Evolutionary conservation across 192 early-diverging fungal genomes (phyloP).

Genomic region (Gonapodya prolifera): DNA sequence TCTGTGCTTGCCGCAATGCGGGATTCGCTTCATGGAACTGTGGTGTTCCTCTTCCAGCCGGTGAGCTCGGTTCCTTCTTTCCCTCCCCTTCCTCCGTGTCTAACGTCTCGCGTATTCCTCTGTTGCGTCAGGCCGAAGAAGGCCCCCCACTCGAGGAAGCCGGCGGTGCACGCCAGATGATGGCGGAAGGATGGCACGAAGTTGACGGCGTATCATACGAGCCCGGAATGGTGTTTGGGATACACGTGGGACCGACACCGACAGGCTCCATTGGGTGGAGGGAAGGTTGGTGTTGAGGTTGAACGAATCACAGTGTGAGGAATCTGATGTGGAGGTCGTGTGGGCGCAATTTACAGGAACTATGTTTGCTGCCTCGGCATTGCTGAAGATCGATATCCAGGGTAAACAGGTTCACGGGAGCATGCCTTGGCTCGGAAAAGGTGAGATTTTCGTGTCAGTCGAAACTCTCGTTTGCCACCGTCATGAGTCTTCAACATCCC

Average conservation of each 20-base stretch:
- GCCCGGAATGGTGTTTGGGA: slow-evolving; percentile 4
- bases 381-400: slow-evolving; percentile 1
- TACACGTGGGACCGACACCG: not conserved
- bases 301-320: too few species aligned
- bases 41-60: slow-evolving; percentile 5
- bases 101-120: too few species aligned
- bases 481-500: not conserved
- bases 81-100: too few species aligned
- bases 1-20: not conserved
- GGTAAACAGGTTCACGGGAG: slow-evolving; percentile 1
- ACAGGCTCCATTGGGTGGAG: not conserved
- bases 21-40: not conserved
- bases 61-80: not conserved
- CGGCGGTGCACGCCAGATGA: not conserved
- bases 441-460: not conserved
- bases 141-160: not conserved
- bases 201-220: not conserved
- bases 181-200: not conserved
- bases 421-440: not conserved
- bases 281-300: not conserved
- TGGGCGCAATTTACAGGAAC: too few species aligned
- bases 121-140: slow-evolving; percentile 1
- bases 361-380: not conserved
- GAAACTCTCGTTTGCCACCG: not conserved
- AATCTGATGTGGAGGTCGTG: too few species aligned